Evolutionary conservation across 2,329 filamentous ascomycete species (phyloP).

Genomic region (Furcasterigmium furcatum): DNA sequence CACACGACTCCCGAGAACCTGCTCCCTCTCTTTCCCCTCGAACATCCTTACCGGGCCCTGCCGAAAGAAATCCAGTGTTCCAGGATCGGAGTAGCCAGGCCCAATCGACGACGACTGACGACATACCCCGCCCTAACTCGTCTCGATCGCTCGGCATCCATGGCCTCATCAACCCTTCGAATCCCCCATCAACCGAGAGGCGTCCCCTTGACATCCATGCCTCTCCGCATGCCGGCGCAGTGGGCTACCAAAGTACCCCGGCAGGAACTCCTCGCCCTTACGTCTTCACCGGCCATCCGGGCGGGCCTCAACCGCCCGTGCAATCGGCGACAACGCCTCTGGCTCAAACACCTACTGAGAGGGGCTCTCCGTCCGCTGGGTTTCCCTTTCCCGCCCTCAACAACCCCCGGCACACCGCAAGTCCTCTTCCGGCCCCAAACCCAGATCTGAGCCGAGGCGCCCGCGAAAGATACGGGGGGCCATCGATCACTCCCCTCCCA

Average conservation of each 20-base stretch:
- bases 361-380: conserved; percentile 23
- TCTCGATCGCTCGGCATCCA: conserved; percentile 27
- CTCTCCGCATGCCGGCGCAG: neutral
- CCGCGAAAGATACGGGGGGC: neutral
- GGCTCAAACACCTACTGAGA: conserved; percentile 25
- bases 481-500: neutral
- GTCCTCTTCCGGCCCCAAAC: conserved; percentile 16
- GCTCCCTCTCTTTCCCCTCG: conserved; percentile 31
- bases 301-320: conserved; percentile 25
- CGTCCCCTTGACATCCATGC: neutral
- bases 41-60: conserved; percentile 3
- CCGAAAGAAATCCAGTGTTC: conserved; percentile 15
- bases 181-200: conserved; percentile 3
- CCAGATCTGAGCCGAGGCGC: neutral
- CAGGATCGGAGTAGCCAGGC: conserved; percentile 14
- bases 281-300: conserved; percentile 19
- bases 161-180: conserved; percentile 32
- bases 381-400: conserved; percentile 26
- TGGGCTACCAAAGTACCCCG: conserved; percentile 6
- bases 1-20: conserved; percentile 42
- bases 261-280: conserved; percentile 16
- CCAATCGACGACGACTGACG: no score
- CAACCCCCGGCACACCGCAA: conserved; percentile 23
- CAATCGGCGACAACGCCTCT: conserved; percentile 24
- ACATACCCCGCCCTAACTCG: conserved; percentile 1